A percentile compares a stretch with the other conserved stretches of the same genome.
phyloP scores from a whole-genome alignment of 23 red algal species.

The Gracilaria gracilis region DNA sequence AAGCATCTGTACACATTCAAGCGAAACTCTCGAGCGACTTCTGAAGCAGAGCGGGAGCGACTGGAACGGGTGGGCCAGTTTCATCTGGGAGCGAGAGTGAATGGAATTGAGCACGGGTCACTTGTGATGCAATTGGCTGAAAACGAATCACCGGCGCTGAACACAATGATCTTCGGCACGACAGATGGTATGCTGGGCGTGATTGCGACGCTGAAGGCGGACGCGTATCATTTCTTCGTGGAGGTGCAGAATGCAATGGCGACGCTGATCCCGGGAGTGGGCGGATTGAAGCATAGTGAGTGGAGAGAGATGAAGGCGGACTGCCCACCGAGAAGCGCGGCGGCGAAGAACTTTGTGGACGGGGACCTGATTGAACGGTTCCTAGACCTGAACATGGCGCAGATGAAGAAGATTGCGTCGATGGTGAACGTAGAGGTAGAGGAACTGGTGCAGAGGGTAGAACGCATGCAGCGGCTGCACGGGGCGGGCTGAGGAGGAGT shows the following conservation, averaged over 20 bases:
- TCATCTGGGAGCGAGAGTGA: constrained; percentile 90
- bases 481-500: constrained; percentile 44
- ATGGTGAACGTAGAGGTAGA: constrained; percentile 87
- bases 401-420: constrained; percentile 79
- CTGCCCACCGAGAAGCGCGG: constrained; percentile 38
- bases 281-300: constrained; percentile 88
- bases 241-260: constrained; percentile 87
- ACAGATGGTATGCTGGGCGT: constrained; percentile 90
- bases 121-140: constrained; percentile 87
- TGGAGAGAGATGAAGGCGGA: constrained; percentile 83
- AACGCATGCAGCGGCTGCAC: constrained; percentile 90
- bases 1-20: constrained; percentile 84
- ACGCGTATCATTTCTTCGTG: constrained; percentile 77
- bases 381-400: constrained; percentile 83
- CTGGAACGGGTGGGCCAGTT: constrained; percentile 86
- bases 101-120: constrained; percentile 82
- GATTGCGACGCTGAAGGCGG: constrained; percentile 76
- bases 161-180: constrained; percentile 86
- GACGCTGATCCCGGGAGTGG: constrained; percentile 83
- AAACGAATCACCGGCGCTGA: constrained; percentile 45
- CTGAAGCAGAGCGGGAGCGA: constrained; percentile 76
- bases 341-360: constrained; percentile 83
- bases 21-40: constrained; percentile 72
- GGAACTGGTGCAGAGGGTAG: constrained; percentile 79
- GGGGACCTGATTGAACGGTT: constrained; percentile 98